Evolutionary conservation across 176 grass and related monocot species (phyloP).

Genomic region (Stipa capillata): DNA sequence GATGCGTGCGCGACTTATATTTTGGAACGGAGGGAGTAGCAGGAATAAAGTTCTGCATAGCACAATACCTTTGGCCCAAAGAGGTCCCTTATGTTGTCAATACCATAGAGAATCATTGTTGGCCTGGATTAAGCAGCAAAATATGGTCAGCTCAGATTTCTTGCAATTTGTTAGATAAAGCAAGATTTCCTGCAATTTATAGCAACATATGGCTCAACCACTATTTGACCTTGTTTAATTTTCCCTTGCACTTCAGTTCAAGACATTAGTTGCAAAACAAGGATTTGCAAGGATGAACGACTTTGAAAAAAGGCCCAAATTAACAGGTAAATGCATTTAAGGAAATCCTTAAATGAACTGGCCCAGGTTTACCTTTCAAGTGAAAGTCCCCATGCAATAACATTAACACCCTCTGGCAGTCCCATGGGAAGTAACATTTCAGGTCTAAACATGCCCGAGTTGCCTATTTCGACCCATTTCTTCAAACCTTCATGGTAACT

Average conservation of each 20-base stretch:
- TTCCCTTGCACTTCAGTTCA: background rate
- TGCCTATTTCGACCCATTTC: conserved; percentile 97
- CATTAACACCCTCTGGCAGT: conserved; percentile 86
- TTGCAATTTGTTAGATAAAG: background rate
- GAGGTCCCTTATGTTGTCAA: conserved; percentile 83
- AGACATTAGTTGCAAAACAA: background rate
- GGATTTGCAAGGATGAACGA: background rate
- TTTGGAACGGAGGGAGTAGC: too few relatives aligned
- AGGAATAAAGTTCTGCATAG: background rate
- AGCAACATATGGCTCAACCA: background rate
- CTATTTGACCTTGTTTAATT: background rate
- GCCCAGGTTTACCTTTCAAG: conserved; percentile 67
- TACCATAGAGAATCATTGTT: conserved; percentile 84
- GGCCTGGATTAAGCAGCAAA: conserved; percentile 39
- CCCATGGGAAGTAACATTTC: conserved; percentile 99
- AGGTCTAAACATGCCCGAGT: conserved; percentile 96
- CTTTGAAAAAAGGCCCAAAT: background rate
- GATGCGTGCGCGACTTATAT: too few relatives aligned
- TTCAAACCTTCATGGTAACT: conserved; percentile 90
- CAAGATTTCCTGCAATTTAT: background rate
- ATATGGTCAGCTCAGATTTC: background rate
- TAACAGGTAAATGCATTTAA: background rate
- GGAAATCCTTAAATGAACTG: background rate
- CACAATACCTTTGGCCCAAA: conserved; percentile 85
- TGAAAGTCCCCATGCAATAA: conserved; percentile 99